Conservation (phyloP, 306 rosid genomes). For the Phaseolus lunatus region DNA sequence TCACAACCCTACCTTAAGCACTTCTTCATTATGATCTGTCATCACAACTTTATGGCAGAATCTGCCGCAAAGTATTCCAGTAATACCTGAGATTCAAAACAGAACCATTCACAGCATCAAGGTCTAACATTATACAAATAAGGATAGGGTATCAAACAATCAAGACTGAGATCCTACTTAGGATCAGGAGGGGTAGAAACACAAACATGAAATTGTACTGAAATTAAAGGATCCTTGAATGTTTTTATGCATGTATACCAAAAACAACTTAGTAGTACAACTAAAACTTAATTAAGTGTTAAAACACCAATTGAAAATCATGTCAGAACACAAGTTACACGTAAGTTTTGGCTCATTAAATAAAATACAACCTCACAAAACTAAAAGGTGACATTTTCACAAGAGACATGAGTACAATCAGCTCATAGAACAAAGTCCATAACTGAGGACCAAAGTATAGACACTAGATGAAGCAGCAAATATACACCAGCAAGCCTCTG, state of each 20-base stretch:
- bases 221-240: background rate
- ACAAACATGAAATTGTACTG: conserved; percentile 2
- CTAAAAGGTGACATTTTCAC: background rate
- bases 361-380: background rate
- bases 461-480: background rate
- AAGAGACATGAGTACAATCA: background rate
- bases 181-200: background rate
- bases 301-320: background rate
- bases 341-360: background rate
- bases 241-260: background rate
- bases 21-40: conserved; percentile 95
- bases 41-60: conserved; percentile 79
- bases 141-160: background rate
- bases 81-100: conserved; percentile 64
- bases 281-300: background rate
- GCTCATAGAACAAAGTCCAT: background rate
- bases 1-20: conserved; percentile 73
- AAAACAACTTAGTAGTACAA: background rate
- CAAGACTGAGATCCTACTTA: conserved; percentile 22
- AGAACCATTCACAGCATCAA: conserved; percentile 32
- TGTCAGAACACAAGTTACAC: background rate
- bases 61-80: conserved; percentile 86
- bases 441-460: background rate
- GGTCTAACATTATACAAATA: conserved; percentile 8
- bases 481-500: conserved; percentile 9